A percentile compares a stretch with the other conserved stretches of the same genome.
Evolutionary conservation across 352 stramenopile species (phyloP).

Genomic region (Aphanomyces cochlioides): DNA sequence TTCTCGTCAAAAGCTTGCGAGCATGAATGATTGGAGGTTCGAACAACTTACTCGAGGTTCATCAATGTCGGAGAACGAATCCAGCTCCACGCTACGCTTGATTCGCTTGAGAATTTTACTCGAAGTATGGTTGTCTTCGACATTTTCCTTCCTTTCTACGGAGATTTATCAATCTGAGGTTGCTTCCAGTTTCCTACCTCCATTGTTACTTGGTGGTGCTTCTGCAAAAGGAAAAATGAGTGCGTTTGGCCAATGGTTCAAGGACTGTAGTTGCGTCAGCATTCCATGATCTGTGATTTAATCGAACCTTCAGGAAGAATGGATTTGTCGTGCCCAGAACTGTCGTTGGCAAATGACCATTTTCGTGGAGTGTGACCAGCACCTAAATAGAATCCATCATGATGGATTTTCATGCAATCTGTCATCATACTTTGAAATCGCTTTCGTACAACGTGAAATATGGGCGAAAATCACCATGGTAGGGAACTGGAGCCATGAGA

Average conservation of each 20-base stretch:
- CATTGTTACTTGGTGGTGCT: constrained; percentile 22
- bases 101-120: constrained; percentile 40
- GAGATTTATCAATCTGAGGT: background rate
- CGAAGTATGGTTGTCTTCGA: background rate
- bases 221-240: constrained; percentile 75
- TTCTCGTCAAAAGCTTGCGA: constrained; percentile 55
- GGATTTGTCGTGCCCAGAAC: constrained; percentile 82
- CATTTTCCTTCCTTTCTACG: background rate
- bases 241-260: constrained; percentile 77
- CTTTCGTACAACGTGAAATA: constrained; percentile 85
- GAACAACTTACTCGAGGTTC: constrained; percentile 39
- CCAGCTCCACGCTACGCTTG: constrained; percentile 50
- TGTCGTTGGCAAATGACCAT: constrained; percentile 54
- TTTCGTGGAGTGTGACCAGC: constrained; percentile 23
- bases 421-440: constrained; percentile 47
- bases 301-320: constrained; percentile 79
- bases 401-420: background rate
- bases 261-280: constrained; percentile 35
- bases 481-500: constrained; percentile 75
- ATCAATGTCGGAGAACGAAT: constrained; percentile 40
- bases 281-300: background rate
- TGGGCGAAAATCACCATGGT: constrained; percentile 74
- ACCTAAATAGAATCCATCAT: background rate
- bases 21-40: constrained; percentile 1
- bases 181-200: background rate